Conservation (phyloP, 1,284 basidiomycete genomes). For the Singerocomus inundabilis region DNA sequence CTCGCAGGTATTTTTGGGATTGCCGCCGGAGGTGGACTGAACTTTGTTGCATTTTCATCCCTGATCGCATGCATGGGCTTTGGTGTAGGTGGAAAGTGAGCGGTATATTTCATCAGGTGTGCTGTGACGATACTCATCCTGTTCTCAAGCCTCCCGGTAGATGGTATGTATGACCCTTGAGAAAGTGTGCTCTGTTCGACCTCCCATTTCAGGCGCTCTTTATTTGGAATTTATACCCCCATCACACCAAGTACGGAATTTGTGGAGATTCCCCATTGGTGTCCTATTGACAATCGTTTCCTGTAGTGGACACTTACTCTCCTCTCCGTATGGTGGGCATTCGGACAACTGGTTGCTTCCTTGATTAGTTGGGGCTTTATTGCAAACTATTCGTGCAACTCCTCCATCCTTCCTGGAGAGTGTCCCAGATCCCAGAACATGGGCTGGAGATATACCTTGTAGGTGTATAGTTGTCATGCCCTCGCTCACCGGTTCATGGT, state of each 20-base stretch:
- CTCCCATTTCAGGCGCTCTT: conserved; percentile 41
- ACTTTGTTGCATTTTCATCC: conserved; percentile 49
- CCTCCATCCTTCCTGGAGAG: conserved; percentile 30
- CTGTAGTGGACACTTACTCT: conserved; percentile 60
- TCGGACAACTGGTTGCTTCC: conserved; percentile 56
- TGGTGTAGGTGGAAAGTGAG: conserved; percentile 57
- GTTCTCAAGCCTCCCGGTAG: conserved; percentile 46
- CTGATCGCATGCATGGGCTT: conserved; percentile 55
- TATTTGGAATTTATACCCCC: conserved; percentile 57
- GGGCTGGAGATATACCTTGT: conserved; percentile 66
- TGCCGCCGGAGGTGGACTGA: conserved; percentile 52
- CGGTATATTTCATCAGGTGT: neutral
- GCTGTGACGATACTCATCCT: neutral
- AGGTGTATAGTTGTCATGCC: conserved; percentile 9
- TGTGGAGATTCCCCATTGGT: neutral
- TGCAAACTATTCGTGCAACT: conserved; percentile 46
- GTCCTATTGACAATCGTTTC: conserved; percentile 5
- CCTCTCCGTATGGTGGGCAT: conserved; percentile 65
- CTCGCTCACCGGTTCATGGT: conserved; percentile 1
- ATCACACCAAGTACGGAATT: conserved; percentile 42
- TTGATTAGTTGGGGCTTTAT: conserved; percentile 53
- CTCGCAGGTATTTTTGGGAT: conserved; percentile 59
- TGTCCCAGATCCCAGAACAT: conserved; percentile 50
- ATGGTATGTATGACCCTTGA: conserved; percentile 37
- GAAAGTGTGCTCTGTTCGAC: neutral